These are phyloP conservation scores for Dianthus caryophyllus DNA, from an alignment of 148 eudicot genomes.

Conservation along the genomic window DNA sequence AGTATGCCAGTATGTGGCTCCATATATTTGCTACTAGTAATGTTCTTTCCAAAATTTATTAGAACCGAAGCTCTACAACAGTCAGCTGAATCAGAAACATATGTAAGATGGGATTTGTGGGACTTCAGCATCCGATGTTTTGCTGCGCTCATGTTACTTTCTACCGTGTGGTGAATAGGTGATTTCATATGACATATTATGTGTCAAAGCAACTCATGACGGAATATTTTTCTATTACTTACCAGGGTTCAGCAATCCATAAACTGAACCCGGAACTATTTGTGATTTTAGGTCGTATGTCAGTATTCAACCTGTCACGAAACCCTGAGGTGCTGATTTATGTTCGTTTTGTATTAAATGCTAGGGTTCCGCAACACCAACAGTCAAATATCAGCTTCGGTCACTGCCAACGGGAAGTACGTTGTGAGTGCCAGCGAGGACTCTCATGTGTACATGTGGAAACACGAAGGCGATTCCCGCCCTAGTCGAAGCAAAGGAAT, in stretches of 20 bases:
- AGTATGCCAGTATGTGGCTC: no score
- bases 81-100: background rate
- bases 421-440: conserved; percentile 88
- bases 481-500: conserved; percentile 68
- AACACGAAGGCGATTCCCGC: conserved; percentile 68
- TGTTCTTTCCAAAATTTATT: background rate
- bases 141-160: no score
- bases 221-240: background rate
- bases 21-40: background rate
- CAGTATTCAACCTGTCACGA: no score
- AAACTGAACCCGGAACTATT: no score
- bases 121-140: background rate
- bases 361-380: conserved; percentile 80
- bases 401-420: conserved; percentile 69
- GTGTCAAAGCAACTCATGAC: no score
- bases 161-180: no score
- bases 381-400: conserved; percentile 88
- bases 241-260: no score
- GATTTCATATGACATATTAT: no score
- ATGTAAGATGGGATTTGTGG: background rate
- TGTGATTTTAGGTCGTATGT: no score
- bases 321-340: background rate
- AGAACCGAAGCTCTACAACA: background rate
- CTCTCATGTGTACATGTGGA: conserved; percentile 83
- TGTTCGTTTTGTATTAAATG: conserved; percentile 6